Base-by-base conservation (phyloP, 192 early-diverging fungal genomes). In the Cetraspora pellucida region DNA sequence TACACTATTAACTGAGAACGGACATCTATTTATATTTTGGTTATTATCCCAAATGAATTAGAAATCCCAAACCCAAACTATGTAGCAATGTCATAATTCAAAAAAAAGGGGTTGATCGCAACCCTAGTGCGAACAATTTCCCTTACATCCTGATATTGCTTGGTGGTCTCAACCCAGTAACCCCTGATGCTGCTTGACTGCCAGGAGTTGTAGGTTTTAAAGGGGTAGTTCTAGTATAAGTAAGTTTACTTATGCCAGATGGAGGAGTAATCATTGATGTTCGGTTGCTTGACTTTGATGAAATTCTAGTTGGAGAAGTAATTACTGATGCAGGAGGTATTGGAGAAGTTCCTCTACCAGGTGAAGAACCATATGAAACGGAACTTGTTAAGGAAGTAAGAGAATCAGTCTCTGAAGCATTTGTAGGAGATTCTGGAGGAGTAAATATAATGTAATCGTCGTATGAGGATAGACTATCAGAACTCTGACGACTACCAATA, bases 261-360 rank as follows among this genome's bases (percentile, higher is more conserved):
- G 64, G 19, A 45, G 37, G 31, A 30, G 37, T 43, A 7, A 14
- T 45, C 17, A 45, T 66, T 66, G 64, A 47, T 21, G 45, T 46
- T 1, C 44, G 10, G 7, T 27, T 17, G 31, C 21, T 10, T 47
- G 8, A n/a, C 47, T 68, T 68, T 16, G 43, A 25, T 17, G 45
- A n/a, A 25, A 44, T 47, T 25, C 21, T 45, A 65, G 30, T 65
- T 7, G 66, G 66, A 47, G 66, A 47, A 27, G 66, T 13, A 23
- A 68, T 68, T 46, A 44, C 11, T 47, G 28, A 30, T 2, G 52
- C 31, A 60, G 25, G 13, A 10, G 54, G 72, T 59, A 60, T 46
- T 14, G 72, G 72, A 27, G 72, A 74, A 17, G 72, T 46, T 45
- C 37, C 72, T 74, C 72, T 74, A 44, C 72, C 72, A 44, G 72